These are phyloP conservation scores for Scheffersomyces lignosus DNA, from an alignment of 805 yeast genomes.

Conservation along the genomic window DNA sequence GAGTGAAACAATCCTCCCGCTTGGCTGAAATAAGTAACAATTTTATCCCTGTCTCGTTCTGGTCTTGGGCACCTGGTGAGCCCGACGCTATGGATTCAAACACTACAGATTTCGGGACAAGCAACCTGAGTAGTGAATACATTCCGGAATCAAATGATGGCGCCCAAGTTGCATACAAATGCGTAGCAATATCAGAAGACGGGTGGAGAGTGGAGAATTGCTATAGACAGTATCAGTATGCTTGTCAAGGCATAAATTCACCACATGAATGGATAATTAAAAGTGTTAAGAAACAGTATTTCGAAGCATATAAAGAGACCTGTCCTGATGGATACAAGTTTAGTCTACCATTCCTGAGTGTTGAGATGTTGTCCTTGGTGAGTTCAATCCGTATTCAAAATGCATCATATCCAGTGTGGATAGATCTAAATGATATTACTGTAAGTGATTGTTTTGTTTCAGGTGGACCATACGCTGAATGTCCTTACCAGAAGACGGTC, in stretches of 20 bases:
- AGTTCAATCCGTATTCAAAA: slow-evolving; percentile 26
- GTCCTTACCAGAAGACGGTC: slow-evolving; percentile 70
- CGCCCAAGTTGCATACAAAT: slow-evolving; percentile 32
- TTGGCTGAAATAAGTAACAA: slow-evolving; percentile 25
- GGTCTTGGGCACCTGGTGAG: slow-evolving; percentile 75
- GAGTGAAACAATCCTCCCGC: slow-evolving; percentile 15
- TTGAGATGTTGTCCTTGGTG: slow-evolving; percentile 31
- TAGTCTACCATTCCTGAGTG: slow-evolving; percentile 36
- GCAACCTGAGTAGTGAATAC: slow-evolving; percentile 1
- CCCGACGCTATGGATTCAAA: slow-evolving; percentile 35
- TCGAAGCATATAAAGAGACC: slow-evolving; percentile 33
- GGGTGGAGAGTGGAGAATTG: slow-evolving; percentile 77
- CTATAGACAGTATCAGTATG: slow-evolving; percentile 47
- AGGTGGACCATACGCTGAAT: slow-evolving; percentile 74
- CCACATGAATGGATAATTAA: slow-evolving; percentile 44
- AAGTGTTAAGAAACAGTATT: slow-evolving; percentile 36
- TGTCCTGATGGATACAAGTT: slow-evolving; percentile 37
- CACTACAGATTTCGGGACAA: slow-evolving; percentile 1
- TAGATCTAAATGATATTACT: slow-evolving; percentile 76
- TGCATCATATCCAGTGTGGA: slow-evolving; percentile 57
- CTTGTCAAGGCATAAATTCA: slow-evolving; percentile 51
- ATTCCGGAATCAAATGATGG: neutral
- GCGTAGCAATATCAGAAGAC: slow-evolving; percentile 36
- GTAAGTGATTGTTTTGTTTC: slow-evolving; percentile 78
- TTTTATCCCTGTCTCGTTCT: slow-evolving; percentile 39